Base-by-base conservation (phyloP, 2,329 filamentous ascomycete species). In the Venturia oleaginea region DNA sequence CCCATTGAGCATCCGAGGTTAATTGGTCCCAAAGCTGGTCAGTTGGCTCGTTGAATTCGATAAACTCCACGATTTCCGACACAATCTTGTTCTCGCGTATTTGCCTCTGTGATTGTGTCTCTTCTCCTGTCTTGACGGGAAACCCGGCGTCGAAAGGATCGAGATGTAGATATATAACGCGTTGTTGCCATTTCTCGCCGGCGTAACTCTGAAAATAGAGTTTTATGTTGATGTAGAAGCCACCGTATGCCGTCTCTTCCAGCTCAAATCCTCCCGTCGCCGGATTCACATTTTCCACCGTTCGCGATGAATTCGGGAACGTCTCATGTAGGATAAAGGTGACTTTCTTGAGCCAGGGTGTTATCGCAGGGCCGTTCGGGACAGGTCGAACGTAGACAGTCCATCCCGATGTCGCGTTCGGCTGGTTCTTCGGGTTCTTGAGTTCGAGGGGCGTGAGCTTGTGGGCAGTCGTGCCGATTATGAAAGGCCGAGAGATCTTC, bases 311-410 rank as follows among this genome's bases (percentile, higher is more conserved):
- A 76, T 97, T 96, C 34, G 91, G 87, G 74, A 97, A 97, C 11
- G 93, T 97, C 76, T 97, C 92, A 81, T 97, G 93, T 19, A 99
- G 85, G 76, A 97, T 97, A 79, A 99, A 99, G 75, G 97, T 92
- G 0, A 99, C 93, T 71, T 96, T 93, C 65, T 93, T 91, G 69
- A 97, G 83, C 92, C 94, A 99, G 76, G 96, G 94, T 34, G 90
- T 92, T 69, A 97, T 89, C 73, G 96, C 91, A 0, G 80, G 80
- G 66, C 91, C 90, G 74, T 91, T 90, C 71, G 96, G 91, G 63
- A 96, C 82, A 59, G 92, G 91, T 73, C 90, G 90, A 65, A 99
- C 91, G 75, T 95, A 97, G 68, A 97, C 91, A 72, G 89, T 87
- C 94, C 94, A 99, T 67, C 90, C 91, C 80, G 97, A 95, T 38